Evolutionary conservation across 164 flowering plant species (phyloP), one percentile per base, ranked within the genome.

Genomic region (Liriodendron chinense): DNA sequence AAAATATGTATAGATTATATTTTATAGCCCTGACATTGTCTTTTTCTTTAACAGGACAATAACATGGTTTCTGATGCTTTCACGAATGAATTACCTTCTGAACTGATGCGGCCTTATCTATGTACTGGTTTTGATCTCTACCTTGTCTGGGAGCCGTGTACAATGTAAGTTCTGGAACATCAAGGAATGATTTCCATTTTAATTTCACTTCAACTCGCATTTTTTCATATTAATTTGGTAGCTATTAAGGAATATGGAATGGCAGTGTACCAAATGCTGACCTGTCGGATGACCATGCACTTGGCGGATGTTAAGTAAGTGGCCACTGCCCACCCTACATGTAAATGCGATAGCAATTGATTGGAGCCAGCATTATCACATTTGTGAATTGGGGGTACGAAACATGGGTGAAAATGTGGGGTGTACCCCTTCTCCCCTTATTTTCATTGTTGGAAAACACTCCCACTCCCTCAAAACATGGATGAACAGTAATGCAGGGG

Each of bases 131-230:
- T 82, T 82, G 98, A 95, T 78, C 89, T 92, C 70, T 95, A 83
- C 79, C 89, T 93, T 69, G 92, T 86, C 53, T 93, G 98, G 98
- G 98, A 95, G 87, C 98, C 98, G 20, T 93, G 98, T 74, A 62
- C 82, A 18, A 91, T 95, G 98, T 92, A 83, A 89, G 96, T 81
- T 75, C 65, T 9, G 34, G 53, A 69, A n/a, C 53, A 16, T 53
- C 16, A 53, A 53, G 28, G 16, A 1, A 20, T 68, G 9, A 1
- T 13, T 25, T 53, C 21, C 3, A 3, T 23, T 49, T 53, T 43
- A 14, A 21, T 28, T 34, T 34, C 5, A 34, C 0, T 34, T 34
- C 43, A 34, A 34, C 43, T 34, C 43, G 43, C 43, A 34, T 34
- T 34, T 34, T 28, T 13, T 26, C 20, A n/a, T 14, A 18, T n/a